A percentile compares a stretch with the other conserved stretches of the same genome.
Conservation (phyloP, 2,329 filamentous ascomycete species). For the Alternaria brassicae region DNA sequence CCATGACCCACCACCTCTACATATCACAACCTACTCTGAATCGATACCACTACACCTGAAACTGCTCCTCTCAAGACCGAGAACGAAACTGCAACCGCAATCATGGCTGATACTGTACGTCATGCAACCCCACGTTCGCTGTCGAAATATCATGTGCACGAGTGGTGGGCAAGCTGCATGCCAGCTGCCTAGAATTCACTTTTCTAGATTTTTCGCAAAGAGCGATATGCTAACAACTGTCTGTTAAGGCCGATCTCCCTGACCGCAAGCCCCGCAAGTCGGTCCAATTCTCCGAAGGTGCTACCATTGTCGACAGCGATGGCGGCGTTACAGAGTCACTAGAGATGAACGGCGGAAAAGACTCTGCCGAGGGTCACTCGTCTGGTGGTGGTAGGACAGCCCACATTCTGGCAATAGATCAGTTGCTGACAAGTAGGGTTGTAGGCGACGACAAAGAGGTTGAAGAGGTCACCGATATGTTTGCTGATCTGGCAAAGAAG, state of each 20-base stretch:
- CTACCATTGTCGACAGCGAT: constrained; percentile 87
- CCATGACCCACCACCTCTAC: background rate
- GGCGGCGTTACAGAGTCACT: constrained; percentile 81
- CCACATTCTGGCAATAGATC: constrained; percentile 8
- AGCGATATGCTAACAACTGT: constrained; percentile 29
- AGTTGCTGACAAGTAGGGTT: constrained; percentile 32
- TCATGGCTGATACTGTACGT: constrained; percentile 60
- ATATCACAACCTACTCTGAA: background rate
- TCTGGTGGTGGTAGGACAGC: constrained; percentile 35
- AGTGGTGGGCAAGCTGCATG: constrained; percentile 5
- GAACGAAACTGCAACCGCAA: constrained; percentile 48
- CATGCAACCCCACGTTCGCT: constrained; percentile 33
- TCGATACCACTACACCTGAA: background rate
- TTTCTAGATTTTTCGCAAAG: background rate
- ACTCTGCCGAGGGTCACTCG: constrained; percentile 78
- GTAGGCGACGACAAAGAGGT: constrained; percentile 62
- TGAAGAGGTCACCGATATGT: constrained; percentile 67
- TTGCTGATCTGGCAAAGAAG: constrained; percentile 75
- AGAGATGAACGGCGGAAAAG: constrained; percentile 74
- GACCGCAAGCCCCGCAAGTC: constrained; percentile 86
- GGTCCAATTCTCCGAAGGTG: constrained; percentile 89
- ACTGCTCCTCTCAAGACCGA: constrained; percentile 7
- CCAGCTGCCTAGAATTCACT: background rate
- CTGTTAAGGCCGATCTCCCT: constrained; percentile 53
- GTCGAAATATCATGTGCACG: constrained; percentile 23